These are phyloP conservation scores for Cordyceps javanica DNA, from an alignment of 2,329 filamentous ascomycete genomes.

Conservation along the genomic window DNA sequence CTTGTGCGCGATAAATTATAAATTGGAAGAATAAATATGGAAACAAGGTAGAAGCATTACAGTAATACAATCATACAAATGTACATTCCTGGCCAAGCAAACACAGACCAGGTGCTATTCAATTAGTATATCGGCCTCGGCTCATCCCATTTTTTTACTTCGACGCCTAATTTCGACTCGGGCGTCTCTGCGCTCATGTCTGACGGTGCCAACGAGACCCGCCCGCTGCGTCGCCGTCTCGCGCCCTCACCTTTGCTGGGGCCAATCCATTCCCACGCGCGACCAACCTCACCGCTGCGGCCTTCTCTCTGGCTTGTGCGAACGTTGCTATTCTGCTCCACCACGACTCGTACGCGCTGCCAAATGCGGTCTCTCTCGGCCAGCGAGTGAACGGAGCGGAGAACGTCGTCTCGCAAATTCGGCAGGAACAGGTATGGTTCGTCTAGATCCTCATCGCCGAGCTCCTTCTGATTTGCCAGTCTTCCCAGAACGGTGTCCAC, in stretches of 20 bases:
- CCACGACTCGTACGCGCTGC: constrained; percentile 73
- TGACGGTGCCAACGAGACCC: constrained; percentile 39
- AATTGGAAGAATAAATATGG: not conserved
- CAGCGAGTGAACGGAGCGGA: constrained; percentile 74
- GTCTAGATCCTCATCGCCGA: constrained; percentile 61
- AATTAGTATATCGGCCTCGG: constrained; percentile 34
- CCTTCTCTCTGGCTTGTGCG: constrained; percentile 66
- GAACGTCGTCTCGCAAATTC: constrained; percentile 84
- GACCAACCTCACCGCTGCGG: constrained; percentile 57
- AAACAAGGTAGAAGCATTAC: not conserved
- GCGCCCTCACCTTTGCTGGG: constrained; percentile 41
- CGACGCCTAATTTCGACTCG: constrained; percentile 21
- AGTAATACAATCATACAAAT: constrained; percentile 6
- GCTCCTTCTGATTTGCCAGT: constrained; percentile 74
- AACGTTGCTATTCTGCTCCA: constrained; percentile 92
- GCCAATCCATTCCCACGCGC: constrained; percentile 67
- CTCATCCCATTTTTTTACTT: constrained; percentile 36
- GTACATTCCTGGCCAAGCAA: not conserved
- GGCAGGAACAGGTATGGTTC: constrained; percentile 82
- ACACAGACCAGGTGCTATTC: not conserved
- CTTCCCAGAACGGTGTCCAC: constrained; percentile 80
- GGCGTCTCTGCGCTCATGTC: constrained; percentile 33
- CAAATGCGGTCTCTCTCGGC: constrained; percentile 74
- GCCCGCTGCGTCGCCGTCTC: constrained; percentile 44
- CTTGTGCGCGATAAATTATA: not conserved